These are phyloP conservation scores for Neurospora sp. DNA, from an alignment of 495 filamentous ascomycete genomes.

Conservation along the genomic window DNA sequence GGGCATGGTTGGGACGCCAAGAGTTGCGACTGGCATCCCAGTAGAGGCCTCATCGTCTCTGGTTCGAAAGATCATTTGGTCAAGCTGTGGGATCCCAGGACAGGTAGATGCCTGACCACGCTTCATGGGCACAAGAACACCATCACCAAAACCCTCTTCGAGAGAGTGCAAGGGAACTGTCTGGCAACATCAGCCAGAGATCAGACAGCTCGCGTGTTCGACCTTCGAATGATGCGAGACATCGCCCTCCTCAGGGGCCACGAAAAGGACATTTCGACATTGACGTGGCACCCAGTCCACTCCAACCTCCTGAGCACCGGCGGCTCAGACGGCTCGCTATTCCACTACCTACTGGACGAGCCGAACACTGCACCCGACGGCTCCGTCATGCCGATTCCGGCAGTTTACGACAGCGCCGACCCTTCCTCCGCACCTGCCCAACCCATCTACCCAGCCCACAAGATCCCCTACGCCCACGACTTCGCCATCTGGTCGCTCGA, in stretches of 20 bases:
- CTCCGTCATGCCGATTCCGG: constrained; percentile 48
- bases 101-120: constrained; percentile 78
- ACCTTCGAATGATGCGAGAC: constrained; percentile 96
- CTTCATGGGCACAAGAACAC: constrained; percentile 97
- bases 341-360: constrained; percentile 89
- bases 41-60: constrained; percentile 86
- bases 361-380: constrained; percentile 67
- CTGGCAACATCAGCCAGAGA: constrained; percentile 89
- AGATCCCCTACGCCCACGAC: constrained; percentile 76
- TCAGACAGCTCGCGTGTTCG: constrained; percentile 83
- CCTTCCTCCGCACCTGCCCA: constrained; percentile 69
- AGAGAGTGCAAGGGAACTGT: constrained; percentile 68
- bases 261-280: constrained; percentile 87
- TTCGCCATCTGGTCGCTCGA: constrained; percentile 94
- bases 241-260: constrained; percentile 84
- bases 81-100: constrained; percentile 95
- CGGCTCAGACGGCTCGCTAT: constrained; percentile 76
- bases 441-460: constrained; percentile 80
- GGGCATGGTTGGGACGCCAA: constrained; percentile 97
- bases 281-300: constrained; percentile 92
- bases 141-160: constrained; percentile 81
- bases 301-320: constrained; percentile 81
- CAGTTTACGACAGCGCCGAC: constrained; percentile 63
- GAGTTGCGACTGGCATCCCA: constrained; percentile 94
- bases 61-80: constrained; percentile 96